Evolutionary conservation across 169 alveolate genomes (phyloP).

Genomic region (Babesia sp.): DNA sequence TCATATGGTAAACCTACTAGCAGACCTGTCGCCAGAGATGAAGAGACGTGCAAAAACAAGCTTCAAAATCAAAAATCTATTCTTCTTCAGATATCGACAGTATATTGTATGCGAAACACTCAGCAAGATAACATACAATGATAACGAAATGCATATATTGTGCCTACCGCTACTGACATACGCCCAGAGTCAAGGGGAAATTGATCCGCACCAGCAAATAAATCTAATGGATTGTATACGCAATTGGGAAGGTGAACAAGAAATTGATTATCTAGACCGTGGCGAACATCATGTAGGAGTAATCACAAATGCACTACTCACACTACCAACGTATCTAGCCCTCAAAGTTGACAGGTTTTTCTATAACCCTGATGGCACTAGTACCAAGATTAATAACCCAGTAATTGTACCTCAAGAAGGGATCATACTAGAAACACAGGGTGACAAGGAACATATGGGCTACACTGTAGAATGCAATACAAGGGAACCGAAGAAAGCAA

Average conservation of each 20-base stretch:
- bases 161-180: conserved; percentile 17
- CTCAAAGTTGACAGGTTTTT: conserved; percentile 69
- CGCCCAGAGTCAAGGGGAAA: not conserved
- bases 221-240: conserved; percentile 34
- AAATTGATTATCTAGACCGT: conserved; percentile 33
- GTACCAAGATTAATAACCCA: conserved; percentile 63
- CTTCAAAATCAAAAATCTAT: not conserved
- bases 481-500: conserved; percentile 13
- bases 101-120: conserved; percentile 30
- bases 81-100: conserved; percentile 40
- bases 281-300: conserved; percentile 32
- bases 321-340: conserved; percentile 59
- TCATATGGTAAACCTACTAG: conserved; percentile 19
- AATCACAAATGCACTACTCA: conserved; percentile 29
- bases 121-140: conserved; percentile 37
- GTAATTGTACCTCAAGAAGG: conserved; percentile 61
- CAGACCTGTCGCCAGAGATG: conserved; percentile 17
- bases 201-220: not conserved
- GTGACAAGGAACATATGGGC: conserved; percentile 55
- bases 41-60: conserved; percentile 10
- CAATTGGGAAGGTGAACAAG: conserved; percentile 38
- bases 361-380: conserved; percentile 70
- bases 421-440: conserved; percentile 67
- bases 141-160: conserved; percentile 47
- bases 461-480: conserved; percentile 60